phyloP scores from a whole-genome alignment of 345 rosid genomes.

The Populus davidiana region DNA sequence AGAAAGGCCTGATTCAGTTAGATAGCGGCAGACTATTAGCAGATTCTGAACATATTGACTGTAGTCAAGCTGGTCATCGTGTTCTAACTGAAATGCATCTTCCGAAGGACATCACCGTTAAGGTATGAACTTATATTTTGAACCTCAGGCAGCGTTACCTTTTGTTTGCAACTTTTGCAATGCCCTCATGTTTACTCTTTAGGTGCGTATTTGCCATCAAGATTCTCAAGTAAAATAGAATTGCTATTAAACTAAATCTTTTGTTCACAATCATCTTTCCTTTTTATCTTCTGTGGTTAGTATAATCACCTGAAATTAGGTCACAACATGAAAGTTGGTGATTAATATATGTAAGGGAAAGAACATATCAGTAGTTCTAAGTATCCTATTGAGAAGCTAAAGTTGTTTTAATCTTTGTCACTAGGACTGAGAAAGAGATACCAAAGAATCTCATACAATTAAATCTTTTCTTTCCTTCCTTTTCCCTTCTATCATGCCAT shows the following conservation, averaged over 20 bases:
- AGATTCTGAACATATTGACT: conserved; percentile 45
- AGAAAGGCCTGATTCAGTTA: conserved; percentile 41
- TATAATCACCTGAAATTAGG: not conserved
- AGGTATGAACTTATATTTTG: conserved; percentile 43
- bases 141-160: not conserved
- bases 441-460: not conserved
- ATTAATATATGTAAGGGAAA: not conserved
- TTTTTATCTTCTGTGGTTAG: not conserved
- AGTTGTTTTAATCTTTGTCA: not conserved
- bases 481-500: not conserved
- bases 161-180: not conserved
- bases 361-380: not conserved
- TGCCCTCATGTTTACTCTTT: conserved; percentile 1
- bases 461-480: not conserved
- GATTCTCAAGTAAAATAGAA: not conserved
- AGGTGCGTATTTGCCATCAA: not conserved
- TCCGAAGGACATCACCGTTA: conserved; percentile 56
- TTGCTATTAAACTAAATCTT: not conserved
- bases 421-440: not conserved
- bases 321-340: not conserved
- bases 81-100: conserved; percentile 57
- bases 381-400: not conserved
- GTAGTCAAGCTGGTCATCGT: conserved; percentile 53
- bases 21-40: conserved; percentile 37
- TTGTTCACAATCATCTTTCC: not conserved